A percentile compares a stretch with the other conserved stretches of the same genome.
phyloP scores from a whole-genome alignment of 306 rosid genomes.

The Alnus glutinosa region DNA sequence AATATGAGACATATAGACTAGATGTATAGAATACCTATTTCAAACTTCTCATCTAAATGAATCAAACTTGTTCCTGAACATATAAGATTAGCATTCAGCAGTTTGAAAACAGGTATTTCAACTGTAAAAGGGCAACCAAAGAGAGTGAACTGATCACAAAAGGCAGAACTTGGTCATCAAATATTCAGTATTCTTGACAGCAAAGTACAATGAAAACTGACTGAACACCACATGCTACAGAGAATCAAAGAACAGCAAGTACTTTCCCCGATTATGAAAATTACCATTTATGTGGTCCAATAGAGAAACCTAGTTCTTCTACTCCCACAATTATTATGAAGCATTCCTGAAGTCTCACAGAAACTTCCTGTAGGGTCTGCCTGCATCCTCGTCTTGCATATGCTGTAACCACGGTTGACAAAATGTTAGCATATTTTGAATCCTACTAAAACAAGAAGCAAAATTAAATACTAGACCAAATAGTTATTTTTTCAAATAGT shows the following conservation, averaged over 20 bases:
- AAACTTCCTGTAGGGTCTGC: constrained; percentile 85
- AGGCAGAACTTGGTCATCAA: constrained; percentile 4
- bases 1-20: too few relatives aligned
- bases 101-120: too few relatives aligned
- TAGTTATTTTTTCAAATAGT: not conserved
- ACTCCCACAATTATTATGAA: constrained; percentile 44
- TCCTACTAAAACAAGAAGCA: not conserved
- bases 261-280: constrained; percentile 23
- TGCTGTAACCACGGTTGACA: constrained; percentile 47
- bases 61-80: too few relatives aligned
- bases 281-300: constrained; percentile 25
- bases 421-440: not conserved
- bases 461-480: not conserved
- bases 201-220: not conserved
- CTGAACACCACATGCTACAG: constrained; percentile 5
- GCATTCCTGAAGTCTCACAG: constrained; percentile 35
- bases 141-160: not conserved
- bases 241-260: constrained; percentile 13
- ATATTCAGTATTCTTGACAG: constrained; percentile 6
- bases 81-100: too few relatives aligned
- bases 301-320: constrained; percentile 27
- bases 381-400: constrained; percentile 94
- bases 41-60: not conserved
- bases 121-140: too few relatives aligned
- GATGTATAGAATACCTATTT: too few relatives aligned